Evolutionary conservation across 1,139 yeast species (phyloP).

Genomic region (Pichia sp.): DNA sequence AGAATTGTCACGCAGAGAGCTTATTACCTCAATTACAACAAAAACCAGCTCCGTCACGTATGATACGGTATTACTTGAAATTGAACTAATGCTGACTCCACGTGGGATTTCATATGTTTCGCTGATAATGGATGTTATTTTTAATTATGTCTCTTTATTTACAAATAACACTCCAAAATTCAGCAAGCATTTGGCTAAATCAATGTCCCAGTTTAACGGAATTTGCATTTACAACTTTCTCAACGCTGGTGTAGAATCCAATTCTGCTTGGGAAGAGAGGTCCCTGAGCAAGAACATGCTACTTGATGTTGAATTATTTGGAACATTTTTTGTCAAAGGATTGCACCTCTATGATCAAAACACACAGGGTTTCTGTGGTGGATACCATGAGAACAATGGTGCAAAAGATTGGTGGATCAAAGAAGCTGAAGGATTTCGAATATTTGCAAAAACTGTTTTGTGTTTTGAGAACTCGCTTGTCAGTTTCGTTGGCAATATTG

Average conservation of each 20-base stretch:
- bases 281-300: slow-evolving; percentile 38
- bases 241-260: slow-evolving; percentile 34
- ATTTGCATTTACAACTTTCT: slow-evolving; percentile 44
- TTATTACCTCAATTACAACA: slow-evolving; percentile 37
- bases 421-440: slow-evolving; percentile 35
- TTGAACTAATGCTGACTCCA: slow-evolving; percentile 46
- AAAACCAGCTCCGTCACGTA: slow-evolving; percentile 38
- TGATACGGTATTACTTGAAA: slow-evolving; percentile 30
- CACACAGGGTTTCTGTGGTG: slow-evolving; percentile 26
- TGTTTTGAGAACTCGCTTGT: slow-evolving; percentile 33
- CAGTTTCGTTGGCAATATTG: slow-evolving; percentile 31
- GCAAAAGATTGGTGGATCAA: slow-evolving; percentile 39
- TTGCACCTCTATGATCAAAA: slow-evolving; percentile 33
- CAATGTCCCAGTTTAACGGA: slow-evolving; percentile 42
- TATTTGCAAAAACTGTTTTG: slow-evolving; percentile 32
- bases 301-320: slow-evolving; percentile 30
- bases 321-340: slow-evolving; percentile 41
- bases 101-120: slow-evolving; percentile 36
- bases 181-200: slow-evolving; percentile 33
- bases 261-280: slow-evolving; percentile 46
- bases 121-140: slow-evolving; percentile 32
- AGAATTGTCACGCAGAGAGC: slow-evolving; percentile 34
- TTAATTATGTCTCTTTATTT: slow-evolving; percentile 27
- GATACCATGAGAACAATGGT: slow-evolving; percentile 30
- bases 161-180: slow-evolving; percentile 14